Evolutionary conservation across 108 stramenopile genomes (phyloP).

Genomic region (Skeletonema menzelii): DNA sequence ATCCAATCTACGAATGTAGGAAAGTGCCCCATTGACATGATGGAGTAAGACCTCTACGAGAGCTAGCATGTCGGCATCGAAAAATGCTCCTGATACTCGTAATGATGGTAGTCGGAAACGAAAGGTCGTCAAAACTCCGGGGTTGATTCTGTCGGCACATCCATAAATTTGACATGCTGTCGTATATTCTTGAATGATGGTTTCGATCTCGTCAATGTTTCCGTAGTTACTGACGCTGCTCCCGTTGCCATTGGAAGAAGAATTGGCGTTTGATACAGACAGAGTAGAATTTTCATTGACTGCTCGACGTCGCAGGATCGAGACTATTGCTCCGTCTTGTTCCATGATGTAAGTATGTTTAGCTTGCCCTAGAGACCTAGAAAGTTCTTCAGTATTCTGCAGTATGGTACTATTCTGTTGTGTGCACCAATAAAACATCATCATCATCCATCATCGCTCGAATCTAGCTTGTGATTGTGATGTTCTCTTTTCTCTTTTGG

Average conservation of each 20-base stretch:
- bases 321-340: background rate
- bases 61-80: conserved; percentile 85
- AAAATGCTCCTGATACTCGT: conserved; percentile 68
- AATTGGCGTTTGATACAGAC: background rate
- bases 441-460: no score
- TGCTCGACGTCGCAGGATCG: background rate
- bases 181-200: conserved; percentile 64
- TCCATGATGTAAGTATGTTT: no score
- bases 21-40: conserved; percentile 65
- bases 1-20: conserved; percentile 63
- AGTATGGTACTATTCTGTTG: no score
- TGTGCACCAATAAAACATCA: background rate
- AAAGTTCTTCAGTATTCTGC: no score
- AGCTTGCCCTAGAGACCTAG: no score
- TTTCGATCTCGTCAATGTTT: conserved; percentile 30
- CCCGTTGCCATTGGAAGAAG: background rate
- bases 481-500: no score
- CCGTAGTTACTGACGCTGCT: background rate
- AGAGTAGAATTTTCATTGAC: background rate
- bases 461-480: no score
- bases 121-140: conserved; percentile 68
- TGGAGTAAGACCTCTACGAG: conserved; percentile 64
- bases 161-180: conserved; percentile 64
- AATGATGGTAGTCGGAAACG: conserved; percentile 68
- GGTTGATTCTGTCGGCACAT: conserved; percentile 51